These are phyloP conservation scores for Verticillium albo-atrum DNA, from an alignment of 2,329 filamentous ascomycete species.

Conservation along the genomic window DNA sequence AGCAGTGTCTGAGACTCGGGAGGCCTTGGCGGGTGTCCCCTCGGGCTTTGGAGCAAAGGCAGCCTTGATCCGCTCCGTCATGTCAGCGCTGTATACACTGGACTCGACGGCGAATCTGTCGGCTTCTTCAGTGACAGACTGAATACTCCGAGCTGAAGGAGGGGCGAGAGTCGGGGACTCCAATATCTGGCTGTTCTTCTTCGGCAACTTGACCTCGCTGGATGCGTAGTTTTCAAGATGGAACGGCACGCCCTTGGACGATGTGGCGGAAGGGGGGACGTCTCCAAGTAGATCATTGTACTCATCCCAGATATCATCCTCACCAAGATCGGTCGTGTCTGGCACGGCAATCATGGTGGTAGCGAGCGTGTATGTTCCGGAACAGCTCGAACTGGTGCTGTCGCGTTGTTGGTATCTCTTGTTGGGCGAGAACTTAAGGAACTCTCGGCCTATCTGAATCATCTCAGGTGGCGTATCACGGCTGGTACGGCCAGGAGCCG, in stretches of 20 bases:
- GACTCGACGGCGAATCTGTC: constrained; percentile 32
- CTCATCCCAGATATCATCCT: constrained; percentile 93
- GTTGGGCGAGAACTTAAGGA: constrained; percentile 67
- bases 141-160: not conserved
- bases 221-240: constrained; percentile 45
- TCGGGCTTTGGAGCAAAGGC: constrained; percentile 33
- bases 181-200: constrained; percentile 25
- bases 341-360: constrained; percentile 65
- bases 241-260: constrained; percentile 53
- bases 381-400: constrained; percentile 53
- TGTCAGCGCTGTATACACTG: constrained; percentile 50
- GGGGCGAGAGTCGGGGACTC: constrained; percentile 43
- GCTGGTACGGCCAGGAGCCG: not conserved
- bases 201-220: constrained; percentile 22
- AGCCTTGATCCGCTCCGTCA: constrained; percentile 47
- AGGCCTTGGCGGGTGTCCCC: constrained; percentile 19
- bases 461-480: constrained; percentile 24
- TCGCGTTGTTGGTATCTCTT: constrained; percentile 64
- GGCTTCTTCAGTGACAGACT: constrained; percentile 1
- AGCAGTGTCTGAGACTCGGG: constrained; percentile 5
- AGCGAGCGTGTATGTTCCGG: constrained; percentile 54
- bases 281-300: constrained; percentile 86
- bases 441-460: constrained; percentile 47
- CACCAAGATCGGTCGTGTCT: constrained; percentile 56
- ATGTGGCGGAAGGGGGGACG: constrained; percentile 43